Percentiles rank a stretch among this genome's conserved stretches.
Conservation (phyloP, 768 basidiomycete species). For the Collybia mongolica region DNA sequence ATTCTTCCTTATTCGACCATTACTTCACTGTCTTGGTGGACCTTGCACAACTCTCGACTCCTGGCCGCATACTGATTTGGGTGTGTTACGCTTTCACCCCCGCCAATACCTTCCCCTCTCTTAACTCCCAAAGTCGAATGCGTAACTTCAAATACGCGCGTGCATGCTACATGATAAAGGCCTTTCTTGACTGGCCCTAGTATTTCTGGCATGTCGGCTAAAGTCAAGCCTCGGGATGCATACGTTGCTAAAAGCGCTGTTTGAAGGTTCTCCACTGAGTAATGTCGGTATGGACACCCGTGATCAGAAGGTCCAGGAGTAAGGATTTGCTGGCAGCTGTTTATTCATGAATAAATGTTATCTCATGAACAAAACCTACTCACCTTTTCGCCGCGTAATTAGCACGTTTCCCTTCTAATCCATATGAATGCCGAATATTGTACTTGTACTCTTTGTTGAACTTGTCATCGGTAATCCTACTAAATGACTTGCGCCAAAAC, state of each 20-base stretch:
- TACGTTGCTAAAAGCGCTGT: constrained; percentile 71
- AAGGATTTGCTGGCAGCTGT: constrained; percentile 88
- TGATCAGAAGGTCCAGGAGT: constrained; percentile 60
- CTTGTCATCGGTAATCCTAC: constrained; percentile 80
- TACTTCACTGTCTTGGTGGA: constrained; percentile 33
- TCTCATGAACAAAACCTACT: constrained; percentile 10
- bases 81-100: constrained; percentile 86
- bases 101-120: constrained; percentile 88
- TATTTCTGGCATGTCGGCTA: constrained; percentile 78
- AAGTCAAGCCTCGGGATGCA: constrained; percentile 59
- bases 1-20: constrained; percentile 32
- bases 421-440: constrained; percentile 94
- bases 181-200: constrained; percentile 71
- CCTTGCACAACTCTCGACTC: constrained; percentile 65
- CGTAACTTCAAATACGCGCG: constrained; percentile 93
- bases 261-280: constrained; percentile 79
- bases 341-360: constrained; percentile 1
- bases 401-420: constrained; percentile 90
- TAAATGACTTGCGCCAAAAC: constrained; percentile 93
- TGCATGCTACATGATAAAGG: constrained; percentile 96
- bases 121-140: constrained; percentile 69
- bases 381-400: constrained; percentile 95
- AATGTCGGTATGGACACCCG: constrained; percentile 94
- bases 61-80: constrained; percentile 88
- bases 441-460: constrained; percentile 99